phyloP scores from a whole-genome alignment of 106 monocot genomes.

The Phalaenopsis aphrodite region DNA sequence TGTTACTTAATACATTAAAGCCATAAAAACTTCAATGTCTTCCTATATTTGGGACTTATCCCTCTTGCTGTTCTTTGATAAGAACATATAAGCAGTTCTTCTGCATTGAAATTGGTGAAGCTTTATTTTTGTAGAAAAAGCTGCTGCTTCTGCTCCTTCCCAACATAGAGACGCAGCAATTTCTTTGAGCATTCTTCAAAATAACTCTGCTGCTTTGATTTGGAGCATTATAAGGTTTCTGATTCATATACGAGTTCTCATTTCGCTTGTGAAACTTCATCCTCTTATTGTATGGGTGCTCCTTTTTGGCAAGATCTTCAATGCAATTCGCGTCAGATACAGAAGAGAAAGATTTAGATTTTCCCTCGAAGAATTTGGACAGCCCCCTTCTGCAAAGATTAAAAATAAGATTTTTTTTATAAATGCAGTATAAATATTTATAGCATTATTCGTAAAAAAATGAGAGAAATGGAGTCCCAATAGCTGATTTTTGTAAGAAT shows the following conservation, averaged over 20 bases:
- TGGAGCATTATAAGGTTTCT: background rate
- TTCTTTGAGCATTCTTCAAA: constrained; percentile 7
- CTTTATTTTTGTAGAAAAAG: constrained; percentile 1
- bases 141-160: constrained; percentile 11
- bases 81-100: constrained; percentile 7
- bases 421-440: too few relatives aligned
- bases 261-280: constrained; percentile 29
- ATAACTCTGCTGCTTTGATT: constrained; percentile 6
- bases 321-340: constrained; percentile 26
- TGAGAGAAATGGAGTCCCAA: too few relatives aligned
- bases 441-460: too few relatives aligned
- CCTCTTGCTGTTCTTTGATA: background rate
- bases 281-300: constrained; percentile 20
- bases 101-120: constrained; percentile 19
- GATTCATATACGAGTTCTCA: constrained; percentile 8
- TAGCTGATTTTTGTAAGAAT: background rate
- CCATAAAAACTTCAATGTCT: background rate
- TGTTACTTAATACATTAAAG: background rate
- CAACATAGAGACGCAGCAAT: constrained; percentile 15
- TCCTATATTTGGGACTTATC: background rate
- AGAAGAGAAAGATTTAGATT: constrained; percentile 48
- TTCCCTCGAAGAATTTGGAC: constrained; percentile 45
- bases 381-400: constrained; percentile 36
- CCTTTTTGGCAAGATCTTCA: constrained; percentile 43
- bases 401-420: background rate